Evolutionary conservation across 2,329 filamentous ascomycete species (phyloP).

Genomic region (Phialophora verrucosa): DNA sequence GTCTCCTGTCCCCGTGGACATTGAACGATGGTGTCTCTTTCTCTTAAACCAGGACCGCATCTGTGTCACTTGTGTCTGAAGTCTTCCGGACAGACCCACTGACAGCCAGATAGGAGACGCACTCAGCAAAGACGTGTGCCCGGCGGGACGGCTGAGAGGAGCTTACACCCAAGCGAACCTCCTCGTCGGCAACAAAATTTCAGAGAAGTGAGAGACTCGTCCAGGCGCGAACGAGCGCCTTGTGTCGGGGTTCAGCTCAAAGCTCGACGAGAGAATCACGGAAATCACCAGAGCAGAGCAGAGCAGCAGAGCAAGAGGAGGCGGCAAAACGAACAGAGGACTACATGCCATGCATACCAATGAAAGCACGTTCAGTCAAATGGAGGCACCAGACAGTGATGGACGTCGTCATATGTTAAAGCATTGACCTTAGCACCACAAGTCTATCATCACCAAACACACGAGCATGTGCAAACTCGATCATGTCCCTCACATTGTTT

Average conservation of each 20-base stretch:
- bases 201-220: background rate
- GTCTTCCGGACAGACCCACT: background rate
- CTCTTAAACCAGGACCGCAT: background rate
- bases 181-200: background rate
- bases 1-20: background rate
- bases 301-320: background rate
- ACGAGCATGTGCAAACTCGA: background rate
- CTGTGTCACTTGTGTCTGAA: background rate
- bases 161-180: background rate
- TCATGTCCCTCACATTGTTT: background rate
- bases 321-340: background rate
- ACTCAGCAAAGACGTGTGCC: background rate
- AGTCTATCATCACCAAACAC: background rate
- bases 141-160: background rate
- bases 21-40: background rate
- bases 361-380: background rate
- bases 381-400: background rate
- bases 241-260: background rate
- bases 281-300: background rate
- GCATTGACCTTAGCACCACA: background rate
- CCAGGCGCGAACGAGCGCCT: background rate
- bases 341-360: background rate
- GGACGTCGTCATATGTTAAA: background rate
- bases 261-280: background rate
- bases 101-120: background rate